A percentile compares a stretch with the other conserved stretches of the same genome.
These are phyloP conservation scores for Durio zibethinus DNA, from an alignment of 345 rosid species.

Conservation along the genomic window DNA sequence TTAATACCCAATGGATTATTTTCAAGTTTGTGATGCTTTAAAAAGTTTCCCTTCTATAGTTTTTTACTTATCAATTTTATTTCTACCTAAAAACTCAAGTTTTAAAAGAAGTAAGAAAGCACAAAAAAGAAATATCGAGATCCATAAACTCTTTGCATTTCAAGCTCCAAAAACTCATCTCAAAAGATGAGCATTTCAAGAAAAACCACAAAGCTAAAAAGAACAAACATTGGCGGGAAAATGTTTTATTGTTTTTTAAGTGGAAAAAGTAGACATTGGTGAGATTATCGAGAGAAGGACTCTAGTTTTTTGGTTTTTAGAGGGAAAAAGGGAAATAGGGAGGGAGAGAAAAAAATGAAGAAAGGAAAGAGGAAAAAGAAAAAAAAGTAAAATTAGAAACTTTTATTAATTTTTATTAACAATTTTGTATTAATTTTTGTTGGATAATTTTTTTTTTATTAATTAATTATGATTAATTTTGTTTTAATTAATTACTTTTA, in stretches of 20 bases:
- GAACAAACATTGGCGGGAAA: slow-evolving; percentile 84
- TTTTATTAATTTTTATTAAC: too few species aligned
- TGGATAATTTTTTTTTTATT: too few species aligned
- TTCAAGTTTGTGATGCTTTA: slow-evolving; percentile 46
- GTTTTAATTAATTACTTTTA: too few species aligned
- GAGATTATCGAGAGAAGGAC: too few species aligned
- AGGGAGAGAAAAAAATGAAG: too few species aligned
- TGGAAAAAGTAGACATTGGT: slow-evolving; percentile 57
- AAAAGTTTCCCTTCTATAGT: background rate
- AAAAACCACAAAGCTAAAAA: slow-evolving; percentile 40
- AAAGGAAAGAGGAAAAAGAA: too few species aligned
- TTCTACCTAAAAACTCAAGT: slow-evolving; percentile 30
- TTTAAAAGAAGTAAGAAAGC: slow-evolving; percentile 75
- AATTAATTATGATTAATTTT: too few species aligned
- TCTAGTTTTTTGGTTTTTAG: too few species aligned
- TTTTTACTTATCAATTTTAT: background rate
- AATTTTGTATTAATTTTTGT: too few species aligned
- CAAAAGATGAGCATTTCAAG: slow-evolving; percentile 55
- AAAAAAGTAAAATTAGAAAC: too few species aligned
- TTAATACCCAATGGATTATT: slow-evolving; percentile 73
- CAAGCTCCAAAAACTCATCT: slow-evolving; percentile 88
- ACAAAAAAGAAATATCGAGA: slow-evolving; percentile 47
- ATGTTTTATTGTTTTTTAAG: slow-evolving; percentile 66
- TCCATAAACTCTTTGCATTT: slow-evolving; percentile 54
- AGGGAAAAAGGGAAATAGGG: too few species aligned